Base-by-base conservation (phyloP, 2,329 filamentous ascomycete genomes). In the Diaporthe vaccinii region DNA sequence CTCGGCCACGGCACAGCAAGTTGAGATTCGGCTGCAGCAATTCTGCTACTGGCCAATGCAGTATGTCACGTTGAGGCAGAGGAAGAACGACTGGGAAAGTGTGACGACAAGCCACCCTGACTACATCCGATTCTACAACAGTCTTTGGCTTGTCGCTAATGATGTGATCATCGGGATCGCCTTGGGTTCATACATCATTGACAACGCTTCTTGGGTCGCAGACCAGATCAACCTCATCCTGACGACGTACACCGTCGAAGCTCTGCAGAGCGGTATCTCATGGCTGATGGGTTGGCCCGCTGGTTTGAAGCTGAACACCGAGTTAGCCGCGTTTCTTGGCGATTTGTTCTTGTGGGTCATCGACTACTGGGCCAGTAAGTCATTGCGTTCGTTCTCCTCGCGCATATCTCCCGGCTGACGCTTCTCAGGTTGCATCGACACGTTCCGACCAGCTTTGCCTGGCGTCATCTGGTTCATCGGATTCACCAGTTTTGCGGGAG, bases 1-100 rank as follows among this genome's bases (percentile, higher is more conserved):
- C 59, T 98, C 96, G 44, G 97, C 97, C 20, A 98, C 96, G 0
- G 97, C 97, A 34, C 97, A 99, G 83, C 97, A 99, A 84, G 93
- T 99, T 49, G 97, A 99, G 84, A 98, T 99, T 78, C 94, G 97
- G 7, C 89, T 99, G 31, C 95, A 98, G 82, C 97, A 99, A 82
- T 98, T 98, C 82, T 98, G 96, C 84, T 99, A 99, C 83, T 98
- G 96, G 96, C 97, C 97, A 2, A 95, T 98, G 84, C 96, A 99
- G 83, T 98, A 98, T 82, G 89, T 96, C 58, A 98, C 95, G 22
- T 85, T 99, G 62, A 93, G 96, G n/a, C 92, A 94, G 81, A 90
- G 96, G 53, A 97, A 98, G 82, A 92, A 93, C 77, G 95, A 98
- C 79, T 98, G 97, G 96, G 94, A 95, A 75, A 98, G 96, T 82